Conservation (phyloP, 176 grass and related monocot genomes). For the Puya raimondii region DNA sequence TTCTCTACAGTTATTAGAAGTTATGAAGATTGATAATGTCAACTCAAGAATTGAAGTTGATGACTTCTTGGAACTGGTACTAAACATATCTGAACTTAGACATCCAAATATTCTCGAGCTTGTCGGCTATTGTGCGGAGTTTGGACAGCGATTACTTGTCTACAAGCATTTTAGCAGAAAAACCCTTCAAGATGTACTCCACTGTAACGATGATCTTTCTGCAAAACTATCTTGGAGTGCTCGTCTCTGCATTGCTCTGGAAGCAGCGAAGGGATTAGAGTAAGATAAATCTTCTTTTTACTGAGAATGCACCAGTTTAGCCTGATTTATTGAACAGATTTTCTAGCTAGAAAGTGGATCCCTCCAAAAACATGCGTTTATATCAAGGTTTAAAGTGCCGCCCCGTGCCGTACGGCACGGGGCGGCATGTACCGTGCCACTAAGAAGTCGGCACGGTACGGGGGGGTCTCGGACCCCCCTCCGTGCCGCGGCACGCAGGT, state of each 20-base stretch:
- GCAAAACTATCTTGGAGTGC: slow-evolving; percentile 68
- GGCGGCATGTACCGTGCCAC: no score
- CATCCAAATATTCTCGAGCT: slow-evolving; percentile 70
- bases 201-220: slow-evolving; percentile 51
- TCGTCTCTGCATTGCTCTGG: slow-evolving; percentile 63
- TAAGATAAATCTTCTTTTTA: slow-evolving; percentile 31
- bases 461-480: no score
- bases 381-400: no score
- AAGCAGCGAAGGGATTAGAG: slow-evolving; percentile 85
- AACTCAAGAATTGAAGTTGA: slow-evolving; percentile 65
- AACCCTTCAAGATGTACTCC: slow-evolving; percentile 78
- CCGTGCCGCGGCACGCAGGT: no score
- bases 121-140: slow-evolving; percentile 93
- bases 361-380: no score
- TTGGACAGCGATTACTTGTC: slow-evolving; percentile 75
- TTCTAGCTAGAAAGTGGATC: not conserved
- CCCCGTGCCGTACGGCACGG: no score
- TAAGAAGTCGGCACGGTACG: no score
- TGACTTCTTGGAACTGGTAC: slow-evolving; percentile 71
- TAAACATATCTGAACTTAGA: slow-evolving; percentile 63
- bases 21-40: slow-evolving; percentile 76
- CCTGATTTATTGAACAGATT: no score
- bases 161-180: slow-evolving; percentile 77
- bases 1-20: slow-evolving; percentile 65
- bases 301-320: no score